Evolutionary conservation across 192 early-diverging fungal species (phyloP).

Genomic region (Backusella luteola): DNA sequence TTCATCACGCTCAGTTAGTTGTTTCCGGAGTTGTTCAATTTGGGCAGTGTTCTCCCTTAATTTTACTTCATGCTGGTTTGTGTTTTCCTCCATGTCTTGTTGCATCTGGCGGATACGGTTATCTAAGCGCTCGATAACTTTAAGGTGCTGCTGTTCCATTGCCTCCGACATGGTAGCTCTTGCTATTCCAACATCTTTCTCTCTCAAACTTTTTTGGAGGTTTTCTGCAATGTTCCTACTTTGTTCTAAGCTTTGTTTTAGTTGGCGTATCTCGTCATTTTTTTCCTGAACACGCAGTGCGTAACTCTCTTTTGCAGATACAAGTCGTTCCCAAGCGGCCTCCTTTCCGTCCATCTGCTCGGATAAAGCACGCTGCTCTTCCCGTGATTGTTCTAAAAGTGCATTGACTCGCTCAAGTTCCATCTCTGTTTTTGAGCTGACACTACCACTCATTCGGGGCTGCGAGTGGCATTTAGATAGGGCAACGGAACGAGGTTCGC

Average conservation of each 20-base stretch:
- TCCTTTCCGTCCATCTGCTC: slow-evolving; percentile 24
- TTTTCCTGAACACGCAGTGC: slow-evolving; percentile 26
- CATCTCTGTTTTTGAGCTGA: slow-evolving; percentile 5
- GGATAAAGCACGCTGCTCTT: slow-evolving; percentile 10
- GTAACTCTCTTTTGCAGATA: slow-evolving; percentile 31
- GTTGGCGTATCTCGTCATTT: not conserved
- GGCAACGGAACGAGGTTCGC: not conserved
- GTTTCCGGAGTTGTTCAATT: slow-evolving; percentile 23
- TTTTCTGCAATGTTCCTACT: not conserved
- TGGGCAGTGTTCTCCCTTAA: slow-evolving; percentile 24
- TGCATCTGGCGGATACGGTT: slow-evolving; percentile 8
- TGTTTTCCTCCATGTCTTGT: not conserved
- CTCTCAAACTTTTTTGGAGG: not conserved
- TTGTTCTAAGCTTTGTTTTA: not conserved
- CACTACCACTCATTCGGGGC: not conserved
- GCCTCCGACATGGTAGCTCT: slow-evolving; percentile 6
- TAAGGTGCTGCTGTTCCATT: slow-evolving; percentile 10
- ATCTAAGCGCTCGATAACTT: slow-evolving; percentile 20
- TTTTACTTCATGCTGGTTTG: not conserved
- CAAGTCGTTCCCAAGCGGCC: slow-evolving; percentile 24
- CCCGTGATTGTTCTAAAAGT: slow-evolving; percentile 17
- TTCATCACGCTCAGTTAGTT: slow-evolving; percentile 17
- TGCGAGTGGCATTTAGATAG: not conserved
- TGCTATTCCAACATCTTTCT: not conserved
- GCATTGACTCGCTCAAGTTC: slow-evolving; percentile 17